phyloP scores from a whole-genome alignment of 345 rosid species.

The Salix dunnii region DNA sequence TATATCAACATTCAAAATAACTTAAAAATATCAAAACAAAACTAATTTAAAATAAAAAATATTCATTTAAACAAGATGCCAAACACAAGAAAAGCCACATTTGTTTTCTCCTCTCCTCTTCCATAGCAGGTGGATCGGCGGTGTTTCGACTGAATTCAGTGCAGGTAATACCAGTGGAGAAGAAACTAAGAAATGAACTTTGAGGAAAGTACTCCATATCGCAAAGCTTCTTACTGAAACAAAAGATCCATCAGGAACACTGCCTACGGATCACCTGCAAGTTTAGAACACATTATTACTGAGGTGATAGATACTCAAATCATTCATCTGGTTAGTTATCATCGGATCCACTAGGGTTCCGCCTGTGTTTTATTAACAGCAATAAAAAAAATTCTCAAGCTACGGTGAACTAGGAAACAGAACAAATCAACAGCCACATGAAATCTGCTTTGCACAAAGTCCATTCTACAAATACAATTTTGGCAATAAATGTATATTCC shows the following conservation, averaged over 20 bases:
- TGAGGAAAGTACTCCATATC: not conserved
- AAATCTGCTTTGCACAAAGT: slow-evolving; percentile 10
- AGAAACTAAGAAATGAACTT: not conserved
- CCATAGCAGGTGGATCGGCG: not conserved
- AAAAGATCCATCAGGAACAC: not conserved
- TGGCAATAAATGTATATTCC: slow-evolving; percentile 12
- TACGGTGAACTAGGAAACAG: not conserved
- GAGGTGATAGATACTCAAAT: not conserved
- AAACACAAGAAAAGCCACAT: not conserved
- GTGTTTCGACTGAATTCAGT: not conserved
- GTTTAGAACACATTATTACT: not conserved
- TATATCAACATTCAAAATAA: too few species aligned
- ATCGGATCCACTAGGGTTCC: not conserved
- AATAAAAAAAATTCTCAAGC: not conserved
- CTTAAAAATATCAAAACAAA: too few species aligned
- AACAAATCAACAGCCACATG: slow-evolving; percentile 1
- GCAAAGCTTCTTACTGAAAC: not conserved
- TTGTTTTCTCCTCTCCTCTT: too few species aligned
- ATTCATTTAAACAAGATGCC: too few species aligned
- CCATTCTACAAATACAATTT: slow-evolving; percentile 21
- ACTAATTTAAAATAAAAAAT: too few species aligned
- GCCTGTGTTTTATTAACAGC: not conserved
- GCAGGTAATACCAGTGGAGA: not conserved
- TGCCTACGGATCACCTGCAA: not conserved
- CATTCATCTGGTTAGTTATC: not conserved